Conservation (phyloP, 2,329 filamentous ascomycete genomes). For the Verticillium alfalfae region DNA sequence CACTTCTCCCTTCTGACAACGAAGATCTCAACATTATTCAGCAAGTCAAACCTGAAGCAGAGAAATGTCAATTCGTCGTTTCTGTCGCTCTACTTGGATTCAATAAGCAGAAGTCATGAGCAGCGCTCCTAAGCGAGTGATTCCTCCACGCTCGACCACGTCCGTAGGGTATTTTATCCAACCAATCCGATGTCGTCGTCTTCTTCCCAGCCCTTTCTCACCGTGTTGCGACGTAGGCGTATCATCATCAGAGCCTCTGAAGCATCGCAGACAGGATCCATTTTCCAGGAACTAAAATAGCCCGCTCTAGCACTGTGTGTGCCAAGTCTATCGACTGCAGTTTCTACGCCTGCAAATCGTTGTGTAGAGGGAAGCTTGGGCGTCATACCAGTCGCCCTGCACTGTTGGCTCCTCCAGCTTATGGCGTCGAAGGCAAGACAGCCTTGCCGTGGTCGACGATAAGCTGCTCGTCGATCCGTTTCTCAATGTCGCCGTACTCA, state of each 20-base stretch:
- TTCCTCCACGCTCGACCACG: background rate
- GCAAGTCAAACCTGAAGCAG: background rate
- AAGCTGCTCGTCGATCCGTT: constrained; percentile 57
- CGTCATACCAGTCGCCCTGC: background rate
- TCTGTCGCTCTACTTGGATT: background rate
- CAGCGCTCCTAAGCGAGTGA: background rate
- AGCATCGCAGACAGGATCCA: background rate
- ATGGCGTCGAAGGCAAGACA: constrained; percentile 20
- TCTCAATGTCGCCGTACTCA: constrained; percentile 55
- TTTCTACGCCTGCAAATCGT: too few species aligned
- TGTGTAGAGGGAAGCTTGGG: too few species aligned
- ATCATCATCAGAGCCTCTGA: background rate
- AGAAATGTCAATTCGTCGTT: background rate
- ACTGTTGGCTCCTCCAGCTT: constrained; percentile 7
- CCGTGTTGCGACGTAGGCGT: background rate
- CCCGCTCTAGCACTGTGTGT: too few species aligned
- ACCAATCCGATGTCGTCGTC: background rate
- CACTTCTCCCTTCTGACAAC: background rate
- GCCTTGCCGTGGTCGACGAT: constrained; percentile 58
- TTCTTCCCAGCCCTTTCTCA: background rate
- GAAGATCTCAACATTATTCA: background rate
- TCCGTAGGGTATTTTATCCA: background rate
- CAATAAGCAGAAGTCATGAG: background rate
- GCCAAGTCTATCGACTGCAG: too few species aligned
- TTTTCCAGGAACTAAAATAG: too few species aligned